Base-by-base conservation (phyloP, 495 filamentous ascomycete species). In the Penicillium robsamsonii region DNA sequence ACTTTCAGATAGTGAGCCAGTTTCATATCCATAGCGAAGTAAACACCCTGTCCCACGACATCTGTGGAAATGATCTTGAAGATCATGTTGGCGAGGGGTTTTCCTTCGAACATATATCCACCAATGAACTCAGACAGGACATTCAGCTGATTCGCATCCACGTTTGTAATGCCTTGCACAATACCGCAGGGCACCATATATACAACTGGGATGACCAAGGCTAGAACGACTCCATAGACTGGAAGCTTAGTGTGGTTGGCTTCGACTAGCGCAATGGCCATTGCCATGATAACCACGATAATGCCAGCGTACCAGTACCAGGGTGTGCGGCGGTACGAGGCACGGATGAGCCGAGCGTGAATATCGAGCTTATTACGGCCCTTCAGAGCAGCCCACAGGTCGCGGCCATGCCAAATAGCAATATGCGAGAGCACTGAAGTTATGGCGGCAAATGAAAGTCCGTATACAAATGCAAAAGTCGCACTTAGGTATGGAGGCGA, bases 131-230 rank as follows among this genome's bases (percentile, higher is more conserved):
- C 69, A 22, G 68, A 61, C 24, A 79, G 61, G 10, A 79, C 72
- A 41, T 75, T 77, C 5, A 79, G 47, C 63, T 72, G 59, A 65
- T 82, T 87, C 56, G 81, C 86, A 61, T 91, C 86, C 50, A 91
- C 89, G 66, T 94, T 93, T 18, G 90, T 92, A 57, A 93, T 90
- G 3, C 89, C 90, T 82, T 91, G 91, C 48, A 93, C 84, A 45
- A 93, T 92, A 50, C 90, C 90, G 63, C 90, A 90, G 22, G 90
- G 90, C 43, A 93, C 84, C 73, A 93, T 92, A 43, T 92, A 82
- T 7, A 90, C 63, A 7, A 81, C 80, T 46, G 87, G 88, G 43
- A 93, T 91, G 35, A 77, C 78, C 10, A 94, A 75, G 3, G 88
- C 88, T 6, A 94, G 76, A 5, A 94, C 77, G 7, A 94, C 73